These are phyloP conservation scores for Ophiostoma tasmaniense DNA, from an alignment of 2,329 filamentous ascomycete genomes.

Conservation along the genomic window DNA sequence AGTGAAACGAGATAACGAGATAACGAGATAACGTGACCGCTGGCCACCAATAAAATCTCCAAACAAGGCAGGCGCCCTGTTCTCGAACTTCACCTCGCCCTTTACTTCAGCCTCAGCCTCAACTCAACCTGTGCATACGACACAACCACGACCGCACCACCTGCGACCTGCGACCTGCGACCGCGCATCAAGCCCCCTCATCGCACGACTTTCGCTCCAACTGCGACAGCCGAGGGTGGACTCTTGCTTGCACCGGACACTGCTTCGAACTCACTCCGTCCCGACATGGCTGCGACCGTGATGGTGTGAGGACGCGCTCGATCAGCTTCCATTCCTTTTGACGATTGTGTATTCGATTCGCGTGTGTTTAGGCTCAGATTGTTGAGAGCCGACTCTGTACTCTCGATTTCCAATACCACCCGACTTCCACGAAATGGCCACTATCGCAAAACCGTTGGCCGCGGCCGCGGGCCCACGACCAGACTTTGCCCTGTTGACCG, in stretches of 20 bases:
- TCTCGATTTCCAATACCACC: not conserved
- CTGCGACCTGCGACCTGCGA: not conserved
- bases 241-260: not conserved
- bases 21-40: not conserved
- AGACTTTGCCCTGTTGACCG: conserved; percentile 32
- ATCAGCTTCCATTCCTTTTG: conserved; percentile 4
- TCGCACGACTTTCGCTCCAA: not conserved
- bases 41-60: not conserved
- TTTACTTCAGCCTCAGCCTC: not conserved
- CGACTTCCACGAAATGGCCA: not conserved
- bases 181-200: not conserved
- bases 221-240: conserved; percentile 6
- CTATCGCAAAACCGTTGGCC: not conserved
- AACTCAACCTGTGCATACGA: not conserved
- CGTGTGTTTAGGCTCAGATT: no score
- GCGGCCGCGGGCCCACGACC: conserved; percentile 8
- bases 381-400: not conserved
- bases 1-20: conserved; percentile 5
- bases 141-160: not conserved
- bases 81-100: not conserved
- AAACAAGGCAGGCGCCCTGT: not conserved
- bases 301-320: conserved; percentile 19
- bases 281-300: conserved; percentile 19
- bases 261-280: not conserved
- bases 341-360: not conserved